Conservation (phyloP, 345 rosid genomes). For the Linum tenue region DNA sequence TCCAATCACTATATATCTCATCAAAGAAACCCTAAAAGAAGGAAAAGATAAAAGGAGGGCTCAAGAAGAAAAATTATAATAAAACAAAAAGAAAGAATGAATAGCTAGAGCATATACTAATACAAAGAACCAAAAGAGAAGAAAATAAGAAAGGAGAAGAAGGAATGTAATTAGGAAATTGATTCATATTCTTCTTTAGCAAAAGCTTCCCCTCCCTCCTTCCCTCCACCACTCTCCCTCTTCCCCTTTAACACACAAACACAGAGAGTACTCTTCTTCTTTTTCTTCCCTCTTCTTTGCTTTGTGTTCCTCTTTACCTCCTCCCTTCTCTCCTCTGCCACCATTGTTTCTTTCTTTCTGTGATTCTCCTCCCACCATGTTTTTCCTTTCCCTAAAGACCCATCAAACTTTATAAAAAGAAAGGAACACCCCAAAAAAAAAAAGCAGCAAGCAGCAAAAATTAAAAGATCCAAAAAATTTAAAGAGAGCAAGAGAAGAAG, state of each 20-base stretch:
- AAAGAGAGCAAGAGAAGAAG: background rate
- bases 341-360: slow-evolving; percentile 35
- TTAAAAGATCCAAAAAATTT: background rate
- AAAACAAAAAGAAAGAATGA: background rate
- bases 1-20: slow-evolving; percentile 26
- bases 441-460: slow-evolving; percentile 15
- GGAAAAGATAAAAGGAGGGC: slow-evolving; percentile 41
- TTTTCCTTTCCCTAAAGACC: slow-evolving; percentile 42
- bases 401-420: slow-evolving; percentile 56
- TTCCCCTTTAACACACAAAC: too few relatives aligned
- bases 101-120: background rate
- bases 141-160: slow-evolving; percentile 5
- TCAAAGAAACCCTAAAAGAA: slow-evolving; percentile 47
- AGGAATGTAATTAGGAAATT: slow-evolving; percentile 9
- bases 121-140: background rate
- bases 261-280: too few relatives aligned
- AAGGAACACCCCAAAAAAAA: slow-evolving; percentile 12
- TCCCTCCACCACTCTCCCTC: slow-evolving; percentile 5
- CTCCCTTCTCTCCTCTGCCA: slow-evolving; percentile 30
- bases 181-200: slow-evolving; percentile 17
- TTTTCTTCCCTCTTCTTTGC: too few relatives aligned
- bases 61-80: background rate
- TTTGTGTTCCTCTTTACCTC: slow-evolving; percentile 9
- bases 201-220: slow-evolving; percentile 28
- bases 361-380: slow-evolving; percentile 57